Evolutionary conservation across 2,329 filamentous ascomycete species (phyloP).

Genomic region (Xenosphaeropsis pyriputrescens): DNA sequence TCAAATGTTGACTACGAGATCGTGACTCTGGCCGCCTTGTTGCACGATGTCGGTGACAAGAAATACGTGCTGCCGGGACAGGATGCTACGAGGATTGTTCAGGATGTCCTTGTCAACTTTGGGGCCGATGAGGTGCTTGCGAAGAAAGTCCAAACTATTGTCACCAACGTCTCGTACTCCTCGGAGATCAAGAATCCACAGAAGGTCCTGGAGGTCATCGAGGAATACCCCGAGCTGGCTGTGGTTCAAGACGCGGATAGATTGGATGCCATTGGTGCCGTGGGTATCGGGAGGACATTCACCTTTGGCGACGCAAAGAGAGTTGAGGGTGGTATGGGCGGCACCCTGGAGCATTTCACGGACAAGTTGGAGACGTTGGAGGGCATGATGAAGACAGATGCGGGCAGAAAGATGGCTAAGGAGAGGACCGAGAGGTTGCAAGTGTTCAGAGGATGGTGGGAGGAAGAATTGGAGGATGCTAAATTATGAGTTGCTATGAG

Average conservation of each 20-base stretch:
- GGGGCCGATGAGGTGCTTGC: constrained; percentile 48
- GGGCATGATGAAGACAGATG: constrained; percentile 47
- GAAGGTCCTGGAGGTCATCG: constrained; percentile 41
- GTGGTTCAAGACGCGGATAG: constrained; percentile 90
- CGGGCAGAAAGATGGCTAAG: constrained; percentile 35
- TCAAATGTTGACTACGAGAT: constrained; percentile 22
- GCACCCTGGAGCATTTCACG: constrained; percentile 60
- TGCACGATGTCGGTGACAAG: constrained; percentile 81
- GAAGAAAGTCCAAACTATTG: constrained; percentile 55
- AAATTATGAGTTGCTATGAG: constrained; percentile 6
- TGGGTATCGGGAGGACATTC: constrained; percentile 71
- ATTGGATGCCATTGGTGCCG: constrained; percentile 80
- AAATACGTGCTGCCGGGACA: constrained; percentile 29
- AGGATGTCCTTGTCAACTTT: constrained; percentile 38
- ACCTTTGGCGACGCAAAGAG: constrained; percentile 54
- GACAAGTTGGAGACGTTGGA: constrained; percentile 59
- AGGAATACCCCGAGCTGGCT: constrained; percentile 56
- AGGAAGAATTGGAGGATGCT: constrained; percentile 27
- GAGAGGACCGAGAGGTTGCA: constrained; percentile 36
- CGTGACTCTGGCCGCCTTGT: constrained; percentile 50
- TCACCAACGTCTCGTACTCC: constrained; percentile 67
- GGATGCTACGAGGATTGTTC: constrained; percentile 40
- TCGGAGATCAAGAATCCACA: constrained; percentile 55
- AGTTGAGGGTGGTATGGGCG: constrained; percentile 34
- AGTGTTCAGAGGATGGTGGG: constrained; percentile 42